Evolutionary conservation across 306 rosid genomes (phyloP), one percentile per base, ranked within the genome.

Genomic region (Prunus campanulata): DNA sequence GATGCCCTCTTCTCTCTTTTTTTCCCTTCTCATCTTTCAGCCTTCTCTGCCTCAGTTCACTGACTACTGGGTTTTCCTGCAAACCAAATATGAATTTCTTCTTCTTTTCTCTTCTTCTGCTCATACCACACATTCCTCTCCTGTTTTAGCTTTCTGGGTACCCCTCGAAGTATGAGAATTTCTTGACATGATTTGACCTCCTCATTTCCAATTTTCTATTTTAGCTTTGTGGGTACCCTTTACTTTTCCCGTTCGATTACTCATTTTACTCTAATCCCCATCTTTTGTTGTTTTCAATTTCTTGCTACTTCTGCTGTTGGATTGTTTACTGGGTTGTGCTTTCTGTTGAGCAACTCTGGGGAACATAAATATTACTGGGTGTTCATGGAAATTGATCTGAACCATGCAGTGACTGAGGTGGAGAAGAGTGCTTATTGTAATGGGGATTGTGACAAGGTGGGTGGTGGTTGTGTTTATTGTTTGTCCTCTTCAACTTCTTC

Each of bases 311-410:
- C 75, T 70, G 49, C 66, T 70, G 49, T 77, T 67, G 55, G 72
- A 50, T 71, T 51, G 78, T 61, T 42, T 25, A 29, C 51, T 55
- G 74, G 72, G 75, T 56, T 81, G 79, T 74, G 61, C 75, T 72
- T 54, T 76, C 66, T 80, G 63, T 75, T 72, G 73, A 79, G 75
- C 78, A 61, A 62, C 78, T 60, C 74, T 59, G 50, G 79, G 67
- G 80, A 80, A 47, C 74, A 74, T 15, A 18, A 90, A 84, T 50
- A 32, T 30, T 61, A 32, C 77, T 72, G 77, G 81, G 88, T 85
- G 81, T 91, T 90, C 93, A 94, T 94, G 98, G 98, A 91, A 91
- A 90, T 94, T 94, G 96, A 91, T 91, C 93, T 91, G 91, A 94
- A 91, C 89, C 91, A 91, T 90, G 86, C 87, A 78, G 91, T 80